Conservation (phyloP, 495 filamentous ascomycete species). For the Friedmanniomyces endolithicus region DNA sequence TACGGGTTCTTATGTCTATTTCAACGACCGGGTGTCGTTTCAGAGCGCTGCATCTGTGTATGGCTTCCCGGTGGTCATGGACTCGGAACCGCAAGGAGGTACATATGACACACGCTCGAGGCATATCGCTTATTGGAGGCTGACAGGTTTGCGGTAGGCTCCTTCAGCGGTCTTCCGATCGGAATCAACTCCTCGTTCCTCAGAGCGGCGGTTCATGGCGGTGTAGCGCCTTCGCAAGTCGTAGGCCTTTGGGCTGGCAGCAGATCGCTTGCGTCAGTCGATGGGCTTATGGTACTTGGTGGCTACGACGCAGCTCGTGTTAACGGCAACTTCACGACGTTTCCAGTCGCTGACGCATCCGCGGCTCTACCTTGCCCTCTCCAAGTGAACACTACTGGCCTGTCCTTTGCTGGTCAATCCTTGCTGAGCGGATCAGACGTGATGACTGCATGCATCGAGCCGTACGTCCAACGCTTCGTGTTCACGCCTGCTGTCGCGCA, state of each 20-base stretch:
- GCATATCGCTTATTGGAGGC: neutral
- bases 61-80: neutral
- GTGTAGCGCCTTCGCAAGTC: neutral
- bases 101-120: neutral
- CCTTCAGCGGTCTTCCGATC: neutral
- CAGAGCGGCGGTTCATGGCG: neutral
- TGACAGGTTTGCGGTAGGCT: neutral
- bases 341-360: neutral
- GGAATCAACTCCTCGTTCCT: neutral
- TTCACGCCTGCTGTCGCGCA: neutral
- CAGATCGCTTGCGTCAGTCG: neutral
- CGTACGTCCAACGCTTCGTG: neutral
- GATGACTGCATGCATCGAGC: neutral
- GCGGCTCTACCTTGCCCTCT: neutral
- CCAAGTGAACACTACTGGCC: neutral
- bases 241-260: neutral
- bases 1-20: neutral
- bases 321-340: neutral
- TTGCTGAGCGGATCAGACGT: neutral
- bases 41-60: neutral
- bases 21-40: neutral
- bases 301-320: neutral
- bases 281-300: neutral
- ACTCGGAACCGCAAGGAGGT: neutral
- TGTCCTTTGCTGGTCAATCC: neutral